Evolutionary conservation across 179 eudicot genomes (phyloP).

Genomic region (Spergularia azorica): DNA sequence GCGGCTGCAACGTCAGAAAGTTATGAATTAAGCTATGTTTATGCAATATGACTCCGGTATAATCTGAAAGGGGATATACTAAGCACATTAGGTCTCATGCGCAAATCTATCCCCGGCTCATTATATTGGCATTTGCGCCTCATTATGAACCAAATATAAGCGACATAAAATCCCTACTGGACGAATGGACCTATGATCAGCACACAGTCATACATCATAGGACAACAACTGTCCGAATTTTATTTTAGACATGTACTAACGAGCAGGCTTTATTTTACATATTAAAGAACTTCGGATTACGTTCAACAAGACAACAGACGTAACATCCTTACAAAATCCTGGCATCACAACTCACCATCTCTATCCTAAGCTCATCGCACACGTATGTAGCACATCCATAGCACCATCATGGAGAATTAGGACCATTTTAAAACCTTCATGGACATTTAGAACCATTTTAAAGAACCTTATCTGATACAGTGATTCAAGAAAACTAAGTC

Average conservation of each 20-base stretch:
- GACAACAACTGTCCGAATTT: background rate
- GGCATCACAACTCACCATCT: background rate
- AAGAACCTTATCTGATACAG: constrained; percentile 33
- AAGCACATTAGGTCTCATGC: too few relatives aligned
- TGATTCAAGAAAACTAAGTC: constrained; percentile 27
- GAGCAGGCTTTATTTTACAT: too few relatives aligned
- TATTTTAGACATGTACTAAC: too few relatives aligned
- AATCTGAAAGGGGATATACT: too few relatives aligned
- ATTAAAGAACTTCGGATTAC: background rate
- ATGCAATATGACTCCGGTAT: background rate
- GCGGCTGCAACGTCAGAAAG: background rate
- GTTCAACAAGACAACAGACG: constrained; percentile 1
- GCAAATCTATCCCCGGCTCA: too few relatives aligned
- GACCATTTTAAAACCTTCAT: constrained; percentile 8
- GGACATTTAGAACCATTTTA: constrained; percentile 12
- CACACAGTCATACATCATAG: background rate
- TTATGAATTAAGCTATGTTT: background rate
- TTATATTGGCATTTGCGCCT: too few relatives aligned
- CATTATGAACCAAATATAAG: too few relatives aligned
- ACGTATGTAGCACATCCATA: background rate
- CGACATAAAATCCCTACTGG: background rate
- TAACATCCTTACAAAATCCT: background rate
- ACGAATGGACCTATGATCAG: background rate
- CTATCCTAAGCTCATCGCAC: constrained; percentile 8
- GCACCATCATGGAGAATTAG: constrained; percentile 11